phyloP scores from a whole-genome alignment of 2,329 filamentous ascomycete species.

The Colletotrichum sp. region DNA sequence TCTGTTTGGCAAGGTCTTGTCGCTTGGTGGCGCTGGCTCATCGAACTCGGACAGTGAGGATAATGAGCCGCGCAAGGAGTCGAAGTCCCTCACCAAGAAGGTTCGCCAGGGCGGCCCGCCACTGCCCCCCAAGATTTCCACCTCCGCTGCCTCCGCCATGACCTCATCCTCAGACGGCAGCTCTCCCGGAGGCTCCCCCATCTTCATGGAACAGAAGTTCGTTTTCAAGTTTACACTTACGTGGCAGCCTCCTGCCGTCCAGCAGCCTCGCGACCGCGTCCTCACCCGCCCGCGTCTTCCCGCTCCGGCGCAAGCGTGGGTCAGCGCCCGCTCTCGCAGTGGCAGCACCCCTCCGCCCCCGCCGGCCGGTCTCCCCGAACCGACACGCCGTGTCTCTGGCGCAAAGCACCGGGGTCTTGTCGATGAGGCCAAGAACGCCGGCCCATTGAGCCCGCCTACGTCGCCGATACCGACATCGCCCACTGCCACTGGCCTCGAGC shows the following conservation, averaged over 20 bases:
- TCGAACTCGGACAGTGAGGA: conserved; percentile 42
- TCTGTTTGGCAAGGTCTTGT: conserved; percentile 67
- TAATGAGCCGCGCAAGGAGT: conserved; percentile 56
- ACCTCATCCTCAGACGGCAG: conserved; percentile 53
- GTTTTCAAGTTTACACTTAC: conserved; percentile 79
- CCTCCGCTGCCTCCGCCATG: conserved; percentile 27
- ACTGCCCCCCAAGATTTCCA: conserved; percentile 41
- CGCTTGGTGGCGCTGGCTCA: conserved; percentile 35
- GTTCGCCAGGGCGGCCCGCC: conserved; percentile 26
- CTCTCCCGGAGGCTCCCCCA: conserved; percentile 59
- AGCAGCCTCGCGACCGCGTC: conserved; percentile 64
- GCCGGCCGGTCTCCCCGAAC: conserved; percentile 43
- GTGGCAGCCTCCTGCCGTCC: conserved; percentile 59
- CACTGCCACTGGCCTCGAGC: conserved; percentile 17
- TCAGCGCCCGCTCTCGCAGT: conserved; percentile 48
- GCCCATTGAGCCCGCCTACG: conserved; percentile 37
- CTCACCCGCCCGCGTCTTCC: conserved; percentile 73
- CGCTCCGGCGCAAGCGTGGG: conserved; percentile 68
- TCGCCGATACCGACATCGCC: background rate
- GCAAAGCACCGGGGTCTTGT: conserved; percentile 50
- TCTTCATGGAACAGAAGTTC: conserved; percentile 62
- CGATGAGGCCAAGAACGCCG: conserved; percentile 56
- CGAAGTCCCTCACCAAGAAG: conserved; percentile 33
- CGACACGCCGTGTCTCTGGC: conserved; percentile 54
- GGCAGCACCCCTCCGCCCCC: conserved; percentile 41